phyloP scores from a whole-genome alignment of 108 stramenopile genomes.

The Nitzschia putrida region DNA sequence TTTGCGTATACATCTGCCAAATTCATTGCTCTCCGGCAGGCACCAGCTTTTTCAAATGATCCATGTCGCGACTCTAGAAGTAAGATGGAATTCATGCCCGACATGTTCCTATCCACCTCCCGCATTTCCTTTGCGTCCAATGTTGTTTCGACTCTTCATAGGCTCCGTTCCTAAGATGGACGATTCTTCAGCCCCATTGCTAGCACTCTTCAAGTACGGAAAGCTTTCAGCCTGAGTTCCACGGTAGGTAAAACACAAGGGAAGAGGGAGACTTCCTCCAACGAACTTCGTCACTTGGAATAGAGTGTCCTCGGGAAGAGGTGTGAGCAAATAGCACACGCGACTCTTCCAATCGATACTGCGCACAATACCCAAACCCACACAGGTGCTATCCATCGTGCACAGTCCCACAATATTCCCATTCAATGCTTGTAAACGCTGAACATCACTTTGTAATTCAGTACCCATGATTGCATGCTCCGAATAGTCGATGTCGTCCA shows the following conservation, averaged over 20 bases:
- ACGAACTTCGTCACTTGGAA: slow-evolving; percentile 41
- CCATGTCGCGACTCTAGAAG: no score
- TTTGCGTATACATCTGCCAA: no score
- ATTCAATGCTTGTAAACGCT: slow-evolving; percentile 58
- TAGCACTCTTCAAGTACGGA: slow-evolving; percentile 44
- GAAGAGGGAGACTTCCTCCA: slow-evolving; percentile 57
- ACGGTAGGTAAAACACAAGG: slow-evolving; percentile 61
- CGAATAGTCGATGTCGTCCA: slow-evolving; percentile 49
- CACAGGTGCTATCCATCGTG: slow-evolving; percentile 39
- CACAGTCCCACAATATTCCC: slow-evolving; percentile 78
- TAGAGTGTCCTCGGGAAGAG: slow-evolving; percentile 25
- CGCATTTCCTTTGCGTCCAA: slow-evolving; percentile 39
- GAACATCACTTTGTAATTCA: slow-evolving; percentile 17
- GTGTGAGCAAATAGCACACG: slow-evolving; percentile 70
- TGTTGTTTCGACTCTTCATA: slow-evolving; percentile 78
- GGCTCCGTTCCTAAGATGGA: slow-evolving; percentile 57
- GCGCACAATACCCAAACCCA: slow-evolving; percentile 80
- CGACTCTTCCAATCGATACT: slow-evolving; percentile 62
- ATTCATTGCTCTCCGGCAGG: no score
- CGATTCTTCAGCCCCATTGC: not conserved
- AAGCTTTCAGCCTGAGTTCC: slow-evolving; percentile 76
- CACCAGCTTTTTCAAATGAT: no score
- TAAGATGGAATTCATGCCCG: no score
- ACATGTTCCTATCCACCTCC: not conserved
- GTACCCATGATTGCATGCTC: slow-evolving; percentile 27